A percentile compares a stretch with the other conserved stretches of the same genome.
phyloP scores from a whole-genome alignment of 805 yeast genomes.

The Scheffersomyces lignosus region DNA sequence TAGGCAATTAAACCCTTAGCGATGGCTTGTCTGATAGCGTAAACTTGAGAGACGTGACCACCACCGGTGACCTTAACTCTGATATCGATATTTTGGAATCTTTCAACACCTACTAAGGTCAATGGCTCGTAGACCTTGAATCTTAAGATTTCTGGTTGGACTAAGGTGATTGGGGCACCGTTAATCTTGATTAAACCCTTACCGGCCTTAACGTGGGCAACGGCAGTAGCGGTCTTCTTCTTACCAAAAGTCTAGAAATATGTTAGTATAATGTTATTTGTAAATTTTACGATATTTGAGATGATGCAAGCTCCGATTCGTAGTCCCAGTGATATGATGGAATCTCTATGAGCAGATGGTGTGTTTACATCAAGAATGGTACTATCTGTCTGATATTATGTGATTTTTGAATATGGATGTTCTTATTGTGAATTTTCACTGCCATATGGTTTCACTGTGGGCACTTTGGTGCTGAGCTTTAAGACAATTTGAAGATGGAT shows the following conservation, averaged over 20 bases:
- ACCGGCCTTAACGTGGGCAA: conserved; percentile 99
- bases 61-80: conserved; percentile 99
- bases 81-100: conserved; percentile 97
- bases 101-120: conserved; percentile 96
- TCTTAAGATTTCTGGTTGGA: conserved; percentile 98
- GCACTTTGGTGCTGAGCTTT: too few relatives aligned
- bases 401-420: too few relatives aligned
- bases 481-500: too few relatives aligned
- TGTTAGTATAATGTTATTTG: conserved; percentile 28
- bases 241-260: conserved; percentile 91
- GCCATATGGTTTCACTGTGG: background rate
- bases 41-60: conserved; percentile 99
- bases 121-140: conserved; percentile 99
- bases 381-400: too few relatives aligned
- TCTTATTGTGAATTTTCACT: background rate
- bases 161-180: conserved; percentile 99
- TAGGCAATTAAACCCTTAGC: conserved; percentile 99
- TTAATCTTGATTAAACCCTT: conserved; percentile 98
- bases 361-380: too few relatives aligned
- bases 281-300: too few relatives aligned
- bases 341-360: too few relatives aligned
- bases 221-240: conserved; percentile 99
- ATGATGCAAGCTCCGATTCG: too few relatives aligned
- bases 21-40: conserved; percentile 99
- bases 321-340: too few relatives aligned